Percentiles rank a stretch among this genome's conserved stretches.
phyloP scores from a whole-genome alignment of 768 basidiomycete genomes.

The Pleurotus sapidus region DNA sequence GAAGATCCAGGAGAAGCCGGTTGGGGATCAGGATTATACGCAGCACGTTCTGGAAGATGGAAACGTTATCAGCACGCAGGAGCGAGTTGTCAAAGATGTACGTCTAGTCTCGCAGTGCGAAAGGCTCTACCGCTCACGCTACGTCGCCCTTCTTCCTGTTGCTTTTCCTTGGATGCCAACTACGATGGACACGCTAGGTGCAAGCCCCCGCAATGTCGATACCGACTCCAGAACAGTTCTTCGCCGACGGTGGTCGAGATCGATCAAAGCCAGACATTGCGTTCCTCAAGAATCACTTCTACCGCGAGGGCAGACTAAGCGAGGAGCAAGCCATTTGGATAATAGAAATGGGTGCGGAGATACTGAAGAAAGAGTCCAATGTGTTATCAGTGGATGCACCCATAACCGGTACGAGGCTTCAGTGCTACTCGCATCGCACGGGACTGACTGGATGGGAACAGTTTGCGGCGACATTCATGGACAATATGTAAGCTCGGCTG shows the following conservation, averaged over 20 bases:
- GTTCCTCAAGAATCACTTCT: constrained; percentile 98
- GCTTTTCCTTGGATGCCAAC: neutral
- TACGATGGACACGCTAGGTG: constrained; percentile 49
- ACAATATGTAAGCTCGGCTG: constrained; percentile 79
- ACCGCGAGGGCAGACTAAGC: constrained; percentile 89
- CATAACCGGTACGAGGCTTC: constrained; percentile 69
- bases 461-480: constrained; percentile 99
- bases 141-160: too few relatives aligned
- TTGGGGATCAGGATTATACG: constrained; percentile 82
- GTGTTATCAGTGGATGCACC: constrained; percentile 94
- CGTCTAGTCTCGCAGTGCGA: constrained; percentile 20
- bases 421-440: too few relatives aligned
- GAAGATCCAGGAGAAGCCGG: constrained; percentile 54
- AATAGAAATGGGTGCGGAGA: constrained; percentile 79
- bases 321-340: constrained; percentile 97
- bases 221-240: constrained; percentile 95
- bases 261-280: constrained; percentile 91
- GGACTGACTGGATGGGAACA: constrained; percentile 23
- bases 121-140: too few relatives aligned
- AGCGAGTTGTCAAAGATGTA: constrained; percentile 96
- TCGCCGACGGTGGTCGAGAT: constrained; percentile 67
- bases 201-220: constrained; percentile 95
- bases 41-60: constrained; percentile 94
- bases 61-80: constrained; percentile 85
- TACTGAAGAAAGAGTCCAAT: constrained; percentile 84